These are phyloP conservation scores for Colletotrichum filicis DNA, from an alignment of 2,329 filamentous ascomycete species.

Conservation along the genomic window DNA sequence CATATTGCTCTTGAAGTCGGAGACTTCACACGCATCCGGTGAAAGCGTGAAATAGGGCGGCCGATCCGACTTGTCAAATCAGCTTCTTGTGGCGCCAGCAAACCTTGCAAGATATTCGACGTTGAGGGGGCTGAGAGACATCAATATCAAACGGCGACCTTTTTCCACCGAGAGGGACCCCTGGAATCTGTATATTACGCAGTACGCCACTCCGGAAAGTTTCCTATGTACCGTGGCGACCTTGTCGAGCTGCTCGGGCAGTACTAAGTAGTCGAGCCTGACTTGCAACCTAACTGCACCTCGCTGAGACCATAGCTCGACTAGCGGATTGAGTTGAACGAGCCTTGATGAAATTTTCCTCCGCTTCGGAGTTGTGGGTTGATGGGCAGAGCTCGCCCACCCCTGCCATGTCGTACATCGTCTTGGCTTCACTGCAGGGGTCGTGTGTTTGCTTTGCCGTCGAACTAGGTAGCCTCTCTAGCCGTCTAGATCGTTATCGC, in stretches of 20 bases:
- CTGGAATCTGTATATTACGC: not conserved
- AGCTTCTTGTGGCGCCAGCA: not conserved
- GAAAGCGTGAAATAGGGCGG: not conserved
- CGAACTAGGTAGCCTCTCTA: constrained; percentile 11
- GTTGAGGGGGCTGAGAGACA: not conserved
- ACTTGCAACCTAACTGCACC: constrained; percentile 4
- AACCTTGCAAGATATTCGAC: not conserved
- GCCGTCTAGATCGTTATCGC: not conserved
- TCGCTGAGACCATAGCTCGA: not conserved
- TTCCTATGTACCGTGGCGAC: not conserved
- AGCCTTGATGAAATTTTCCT: not conserved
- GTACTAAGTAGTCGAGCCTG: not conserved
- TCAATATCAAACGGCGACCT: not conserved
- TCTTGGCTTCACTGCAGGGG: constrained; percentile 23
- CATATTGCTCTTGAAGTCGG: not conserved
- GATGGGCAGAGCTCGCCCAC: constrained; percentile 3
- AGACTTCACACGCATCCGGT: not conserved
- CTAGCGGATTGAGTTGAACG: not conserved
- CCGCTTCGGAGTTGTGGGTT: not conserved
- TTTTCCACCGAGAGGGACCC: not conserved
- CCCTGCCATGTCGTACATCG: constrained; percentile 34
- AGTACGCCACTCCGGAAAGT: not conserved
- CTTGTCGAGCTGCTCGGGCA: not conserved
- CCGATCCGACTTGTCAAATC: not conserved
- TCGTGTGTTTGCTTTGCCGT: constrained; percentile 28